Evolutionary conservation across 169 alveolate genomes (phyloP).

Genomic region (Plasmodium gallinaceum): DNA sequence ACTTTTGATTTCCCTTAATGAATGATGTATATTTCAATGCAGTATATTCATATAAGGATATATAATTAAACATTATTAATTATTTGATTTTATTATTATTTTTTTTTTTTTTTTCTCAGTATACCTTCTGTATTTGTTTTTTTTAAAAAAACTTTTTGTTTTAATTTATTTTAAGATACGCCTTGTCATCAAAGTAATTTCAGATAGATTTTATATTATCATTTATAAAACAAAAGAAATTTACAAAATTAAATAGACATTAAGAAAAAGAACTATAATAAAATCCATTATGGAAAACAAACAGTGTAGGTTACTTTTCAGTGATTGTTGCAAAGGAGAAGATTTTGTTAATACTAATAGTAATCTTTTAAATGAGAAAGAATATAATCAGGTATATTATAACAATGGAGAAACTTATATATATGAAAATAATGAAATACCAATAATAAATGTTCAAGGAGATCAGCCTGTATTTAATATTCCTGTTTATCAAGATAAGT

Average conservation of each 20-base stretch:
- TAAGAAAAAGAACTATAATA: background rate
- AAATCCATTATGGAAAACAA: constrained; percentile 22
- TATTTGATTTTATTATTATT: no score
- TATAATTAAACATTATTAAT: no score
- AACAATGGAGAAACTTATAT: constrained; percentile 18
- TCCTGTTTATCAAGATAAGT: constrained; percentile 89
- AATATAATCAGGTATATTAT: constrained; percentile 10
- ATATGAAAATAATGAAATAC: constrained; percentile 79
- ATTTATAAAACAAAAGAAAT: no score
- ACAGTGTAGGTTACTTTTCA: constrained; percentile 40
- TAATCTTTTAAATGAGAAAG: background rate
- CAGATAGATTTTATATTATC: no score
- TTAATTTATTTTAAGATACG: no score
- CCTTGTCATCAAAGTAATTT: no score
- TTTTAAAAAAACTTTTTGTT: no score
- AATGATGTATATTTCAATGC: no score
- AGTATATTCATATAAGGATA: no score
- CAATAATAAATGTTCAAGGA: constrained; percentile 85
- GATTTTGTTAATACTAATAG: background rate
- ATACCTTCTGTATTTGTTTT: no score
- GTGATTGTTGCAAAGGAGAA: constrained; percentile 45
- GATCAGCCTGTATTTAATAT: constrained; percentile 90
- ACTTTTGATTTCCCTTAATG: no score
- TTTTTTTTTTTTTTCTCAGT: no score
- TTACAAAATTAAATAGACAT: background rate